Conservation (phyloP, 2,329 filamentous ascomycete genomes). For the Penicillium sp. region DNA sequence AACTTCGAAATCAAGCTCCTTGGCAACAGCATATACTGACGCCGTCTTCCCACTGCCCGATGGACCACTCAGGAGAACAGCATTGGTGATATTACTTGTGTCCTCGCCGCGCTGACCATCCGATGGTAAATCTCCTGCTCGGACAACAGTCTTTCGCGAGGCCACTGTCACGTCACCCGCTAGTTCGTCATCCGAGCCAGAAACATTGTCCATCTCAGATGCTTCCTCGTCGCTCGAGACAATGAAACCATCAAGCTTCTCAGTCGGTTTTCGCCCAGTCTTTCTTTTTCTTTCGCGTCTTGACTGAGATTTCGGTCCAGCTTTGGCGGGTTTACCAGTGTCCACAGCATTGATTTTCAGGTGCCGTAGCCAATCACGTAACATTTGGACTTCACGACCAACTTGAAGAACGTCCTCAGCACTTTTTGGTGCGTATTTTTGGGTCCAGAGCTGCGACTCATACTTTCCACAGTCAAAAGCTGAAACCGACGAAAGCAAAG, state of each 20-base stretch:
- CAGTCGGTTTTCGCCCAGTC: conserved; percentile 62
- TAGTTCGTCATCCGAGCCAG: conserved; percentile 52
- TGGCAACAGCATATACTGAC: conserved; percentile 82
- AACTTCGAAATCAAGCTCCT: conserved; percentile 84
- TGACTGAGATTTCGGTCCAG: conserved; percentile 23
- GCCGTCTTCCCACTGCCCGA: conserved; percentile 91
- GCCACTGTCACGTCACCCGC: conserved; percentile 37
- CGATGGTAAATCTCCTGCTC: conserved; percentile 33
- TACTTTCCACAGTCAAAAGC: conserved; percentile 75
- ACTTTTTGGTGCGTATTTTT: conserved; percentile 73
- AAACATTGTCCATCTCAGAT: conserved; percentile 62
- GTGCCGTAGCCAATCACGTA: conserved; percentile 75
- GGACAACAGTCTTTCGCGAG: conserved; percentile 38
- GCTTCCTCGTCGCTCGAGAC: conserved; percentile 71
- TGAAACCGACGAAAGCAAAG: conserved; percentile 58
- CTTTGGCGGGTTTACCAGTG: conserved; percentile 44
- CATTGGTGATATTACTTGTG: conserved; percentile 58
- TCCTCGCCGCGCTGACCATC: conserved; percentile 34
- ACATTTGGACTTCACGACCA: conserved; percentile 61
- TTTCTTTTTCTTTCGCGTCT: conserved; percentile 31
- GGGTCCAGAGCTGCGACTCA: conserved; percentile 66
- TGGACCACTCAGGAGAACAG: conserved; percentile 82
- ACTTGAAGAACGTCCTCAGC: conserved; percentile 69
- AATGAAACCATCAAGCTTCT: conserved; percentile 74
- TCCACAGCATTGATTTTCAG: conserved; percentile 73